Evolutionary conservation across 495 filamentous ascomycete genomes (phyloP).

Genomic region (Stereocaulon alpinum): DNA sequence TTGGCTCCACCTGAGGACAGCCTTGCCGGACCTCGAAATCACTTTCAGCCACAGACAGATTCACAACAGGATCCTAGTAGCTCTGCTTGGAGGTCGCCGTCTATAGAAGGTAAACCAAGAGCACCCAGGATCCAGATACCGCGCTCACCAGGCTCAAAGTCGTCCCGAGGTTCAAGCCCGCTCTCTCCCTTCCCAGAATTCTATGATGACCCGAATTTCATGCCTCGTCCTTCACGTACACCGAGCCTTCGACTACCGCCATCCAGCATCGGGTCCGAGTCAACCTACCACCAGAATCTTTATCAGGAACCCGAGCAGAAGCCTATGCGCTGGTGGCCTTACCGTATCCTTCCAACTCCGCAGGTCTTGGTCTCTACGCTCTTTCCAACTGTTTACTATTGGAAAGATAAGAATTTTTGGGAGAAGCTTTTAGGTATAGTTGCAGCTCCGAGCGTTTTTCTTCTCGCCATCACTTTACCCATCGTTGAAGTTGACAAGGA

Average conservation of each 20-base stretch:
- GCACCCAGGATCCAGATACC: slow-evolving; percentile 18
- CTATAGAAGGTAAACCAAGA: slow-evolving; percentile 2
- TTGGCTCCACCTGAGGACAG: slow-evolving; percentile 19
- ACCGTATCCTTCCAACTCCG: slow-evolving; percentile 56
- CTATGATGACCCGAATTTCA: slow-evolving; percentile 34
- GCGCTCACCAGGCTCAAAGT: slow-evolving; percentile 16
- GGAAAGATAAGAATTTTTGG: slow-evolving; percentile 64
- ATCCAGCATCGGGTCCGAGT: slow-evolving; percentile 42
- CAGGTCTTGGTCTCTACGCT: slow-evolving; percentile 60
- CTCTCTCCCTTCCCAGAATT: slow-evolving; percentile 43
- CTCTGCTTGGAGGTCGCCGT: slow-evolving; percentile 8
- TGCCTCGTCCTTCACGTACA: slow-evolving; percentile 32
- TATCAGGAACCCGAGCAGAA: slow-evolving; percentile 24
- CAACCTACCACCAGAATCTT: slow-evolving; percentile 19
- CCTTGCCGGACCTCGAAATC: neutral
- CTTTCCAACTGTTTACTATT: slow-evolving; percentile 79
- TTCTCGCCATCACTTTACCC: slow-evolving; percentile 85
- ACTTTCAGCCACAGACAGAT: slow-evolving; percentile 1
- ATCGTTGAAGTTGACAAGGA: slow-evolving; percentile 62
- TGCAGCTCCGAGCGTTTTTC: slow-evolving; percentile 79
- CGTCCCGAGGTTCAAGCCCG: slow-evolving; percentile 26
- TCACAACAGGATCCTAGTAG: neutral
- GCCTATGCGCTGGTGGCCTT: slow-evolving; percentile 60
- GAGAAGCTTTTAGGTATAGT: slow-evolving; percentile 69
- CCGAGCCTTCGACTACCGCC: slow-evolving; percentile 45